A percentile compares a stretch with the other conserved stretches of the same genome.
Evolutionary conservation across 2,329 filamentous ascomycete genomes (phyloP).

Genomic region (Pseudocercospora eumusae): DNA sequence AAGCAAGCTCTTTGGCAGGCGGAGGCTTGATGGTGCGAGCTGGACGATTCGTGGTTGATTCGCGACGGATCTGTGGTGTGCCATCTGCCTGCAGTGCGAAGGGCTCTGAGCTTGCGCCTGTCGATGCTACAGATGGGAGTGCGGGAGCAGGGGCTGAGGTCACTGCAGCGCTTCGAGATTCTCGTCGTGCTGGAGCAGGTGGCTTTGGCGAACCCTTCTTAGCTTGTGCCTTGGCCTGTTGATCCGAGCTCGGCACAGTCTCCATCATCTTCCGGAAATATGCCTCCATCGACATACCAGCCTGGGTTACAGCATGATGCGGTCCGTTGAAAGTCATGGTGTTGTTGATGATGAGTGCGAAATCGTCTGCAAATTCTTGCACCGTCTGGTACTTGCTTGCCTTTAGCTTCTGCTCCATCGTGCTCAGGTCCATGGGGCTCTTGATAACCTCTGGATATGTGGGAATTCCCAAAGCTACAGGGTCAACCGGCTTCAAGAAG

Average conservation of each 20-base stretch:
- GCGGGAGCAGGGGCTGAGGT: constrained; percentile 35
- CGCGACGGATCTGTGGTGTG: constrained; percentile 78
- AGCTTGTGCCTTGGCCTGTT: constrained; percentile 51
- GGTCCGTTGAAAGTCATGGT: constrained; percentile 79
- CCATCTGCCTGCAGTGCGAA: constrained; percentile 79
- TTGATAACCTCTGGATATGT: constrained; percentile 71
- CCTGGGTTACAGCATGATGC: constrained; percentile 69
- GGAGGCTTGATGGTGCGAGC: constrained; percentile 94
- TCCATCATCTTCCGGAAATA: constrained; percentile 63
- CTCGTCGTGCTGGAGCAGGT: constrained; percentile 34
- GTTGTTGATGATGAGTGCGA: constrained; percentile 78
- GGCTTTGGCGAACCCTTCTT: constrained; percentile 38
- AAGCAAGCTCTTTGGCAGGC: constrained; percentile 87
- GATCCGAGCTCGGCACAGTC: constrained; percentile 59
- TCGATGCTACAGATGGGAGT: constrained; percentile 38
- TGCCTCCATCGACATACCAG: constrained; percentile 62
- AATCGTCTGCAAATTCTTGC: constrained; percentile 72
- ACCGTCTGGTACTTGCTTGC: constrained; percentile 67
- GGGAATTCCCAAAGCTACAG: constrained; percentile 72
- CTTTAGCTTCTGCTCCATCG: constrained; percentile 79
- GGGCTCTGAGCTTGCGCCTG: constrained; percentile 52
- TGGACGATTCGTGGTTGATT: constrained; percentile 79
- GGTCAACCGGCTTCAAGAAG: constrained; percentile 77
- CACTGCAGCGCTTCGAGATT: constrained; percentile 32
- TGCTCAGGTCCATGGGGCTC: constrained; percentile 79